A percentile compares a stretch with the other conserved stretches of the same genome.
Evolutionary conservation across 768 basidiomycete genomes (phyloP).

Genomic region (Fibroporia radiculosa): DNA sequence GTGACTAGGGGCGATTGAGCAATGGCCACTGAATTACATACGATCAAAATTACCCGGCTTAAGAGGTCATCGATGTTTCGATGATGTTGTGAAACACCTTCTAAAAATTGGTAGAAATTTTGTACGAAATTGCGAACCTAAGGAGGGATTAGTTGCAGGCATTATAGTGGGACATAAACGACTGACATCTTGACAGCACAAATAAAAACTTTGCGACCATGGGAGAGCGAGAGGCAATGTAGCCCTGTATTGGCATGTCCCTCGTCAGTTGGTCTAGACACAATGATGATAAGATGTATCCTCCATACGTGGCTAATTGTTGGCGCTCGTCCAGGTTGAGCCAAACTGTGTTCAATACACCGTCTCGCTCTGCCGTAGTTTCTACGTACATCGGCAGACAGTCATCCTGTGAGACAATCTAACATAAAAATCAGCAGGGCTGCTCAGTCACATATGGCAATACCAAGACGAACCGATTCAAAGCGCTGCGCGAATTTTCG

Average conservation of each 20-base stretch:
- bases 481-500: conserved; percentile 75
- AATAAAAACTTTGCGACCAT: conserved; percentile 92
- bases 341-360: conserved; percentile 80
- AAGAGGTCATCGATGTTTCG: conserved; percentile 87
- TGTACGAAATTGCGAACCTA: conserved; percentile 86
- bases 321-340: conserved; percentile 60
- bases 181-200: conserved; percentile 84
- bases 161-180: neutral
- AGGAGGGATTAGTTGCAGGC: neutral
- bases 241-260: conserved; percentile 34
- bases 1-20: conserved; percentile 43
- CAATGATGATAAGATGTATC: neutral
- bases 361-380: conserved; percentile 51
- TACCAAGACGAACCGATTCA: conserved; percentile 50
- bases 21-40: neutral
- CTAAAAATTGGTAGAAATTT: conserved; percentile 94
- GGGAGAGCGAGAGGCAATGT: conserved; percentile 68
- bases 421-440: neutral
- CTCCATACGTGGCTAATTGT: conserved; percentile 43
- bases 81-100: conserved; percentile 89
- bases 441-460: neutral
- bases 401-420: conserved; percentile 87
- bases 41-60: conserved; percentile 53
- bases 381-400: conserved; percentile 80
- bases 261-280: neutral